phyloP scores from a whole-genome alignment of 2,329 filamentous ascomycete species.

The Endoconidiophora laricicola region DNA sequence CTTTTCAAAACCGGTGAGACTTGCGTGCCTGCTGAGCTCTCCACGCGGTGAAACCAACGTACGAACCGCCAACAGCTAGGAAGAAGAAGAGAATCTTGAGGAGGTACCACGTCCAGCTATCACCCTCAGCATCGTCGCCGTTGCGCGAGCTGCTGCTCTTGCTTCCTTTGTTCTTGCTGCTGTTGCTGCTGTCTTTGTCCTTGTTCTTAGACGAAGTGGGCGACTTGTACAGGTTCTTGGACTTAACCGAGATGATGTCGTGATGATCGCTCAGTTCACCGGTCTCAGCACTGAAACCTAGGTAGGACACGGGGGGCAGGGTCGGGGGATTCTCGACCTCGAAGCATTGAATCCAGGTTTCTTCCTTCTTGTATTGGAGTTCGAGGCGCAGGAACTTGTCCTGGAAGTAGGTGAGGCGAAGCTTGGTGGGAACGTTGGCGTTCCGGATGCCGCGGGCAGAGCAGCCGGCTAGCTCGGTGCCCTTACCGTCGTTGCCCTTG shows the following conservation, averaged over 20 bases:
- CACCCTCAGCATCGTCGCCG: constrained; percentile 19
- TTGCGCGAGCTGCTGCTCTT: constrained; percentile 9
- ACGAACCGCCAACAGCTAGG: constrained; percentile 51
- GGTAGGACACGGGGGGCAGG: constrained; percentile 61
- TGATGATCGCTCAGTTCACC: constrained; percentile 95
- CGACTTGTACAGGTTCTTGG: constrained; percentile 71
- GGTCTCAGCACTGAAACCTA: constrained; percentile 73
- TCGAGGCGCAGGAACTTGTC: constrained; percentile 84
- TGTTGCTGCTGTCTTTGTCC: constrained; percentile 20
- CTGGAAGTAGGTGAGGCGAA: constrained; percentile 87
- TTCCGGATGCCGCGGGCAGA: constrained; percentile 84
- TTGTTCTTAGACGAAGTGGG: constrained; percentile 27
- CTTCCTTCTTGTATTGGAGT: constrained; percentile 82
- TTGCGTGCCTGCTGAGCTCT: constrained; percentile 44
- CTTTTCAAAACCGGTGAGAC: constrained; percentile 36
- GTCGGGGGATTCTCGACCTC: constrained; percentile 52
- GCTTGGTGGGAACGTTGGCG: constrained; percentile 62
- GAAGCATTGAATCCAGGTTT: constrained; percentile 83
- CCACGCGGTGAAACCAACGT: constrained; percentile 76
- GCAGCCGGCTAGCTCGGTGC: constrained; percentile 82
- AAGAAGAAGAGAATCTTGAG: constrained; percentile 71
- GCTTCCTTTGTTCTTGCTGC: constrained; percentile 19
- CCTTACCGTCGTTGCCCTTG: constrained; percentile 86
- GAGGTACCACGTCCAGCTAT: constrained; percentile 47
- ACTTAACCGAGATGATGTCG: constrained; percentile 76